Conservation (phyloP, 257 asterid species). For the Penstemon davidsonii region DNA sequence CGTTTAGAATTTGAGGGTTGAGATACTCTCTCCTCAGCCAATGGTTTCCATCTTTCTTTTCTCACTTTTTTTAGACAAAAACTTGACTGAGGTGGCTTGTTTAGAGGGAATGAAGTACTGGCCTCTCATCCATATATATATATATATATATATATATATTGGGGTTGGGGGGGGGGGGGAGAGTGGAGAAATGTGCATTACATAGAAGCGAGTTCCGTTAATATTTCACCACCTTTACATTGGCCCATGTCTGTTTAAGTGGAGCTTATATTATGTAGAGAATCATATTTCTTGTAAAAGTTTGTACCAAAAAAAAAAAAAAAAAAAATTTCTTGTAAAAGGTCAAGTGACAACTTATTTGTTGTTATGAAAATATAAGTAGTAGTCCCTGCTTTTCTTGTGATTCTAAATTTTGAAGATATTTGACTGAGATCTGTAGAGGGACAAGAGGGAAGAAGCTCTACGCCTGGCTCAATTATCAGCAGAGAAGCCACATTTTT, state of each 20-base stretch:
- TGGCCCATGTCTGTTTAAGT: background rate
- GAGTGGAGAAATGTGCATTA: background rate
- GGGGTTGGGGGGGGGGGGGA: background rate
- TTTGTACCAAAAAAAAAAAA: too few species aligned
- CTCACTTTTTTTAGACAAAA: background rate
- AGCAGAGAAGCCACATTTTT: constrained; percentile 98
- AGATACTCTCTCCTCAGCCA: too few species aligned
- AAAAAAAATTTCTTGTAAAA: constrained; percentile 10
- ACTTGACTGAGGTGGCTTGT: background rate
- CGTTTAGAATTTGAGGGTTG: too few species aligned
- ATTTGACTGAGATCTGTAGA: constrained; percentile 50
- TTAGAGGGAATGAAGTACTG: background rate
- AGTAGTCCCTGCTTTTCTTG: constrained; percentile 17
- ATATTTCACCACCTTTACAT: background rate
- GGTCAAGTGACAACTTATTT: background rate
- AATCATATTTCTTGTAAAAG: constrained; percentile 10
- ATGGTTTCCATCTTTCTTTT: too few species aligned
- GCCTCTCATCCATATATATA: too few species aligned
- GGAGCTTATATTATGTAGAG: constrained; percentile 8
- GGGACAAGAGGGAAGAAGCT: constrained; percentile 96
- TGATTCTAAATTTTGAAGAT: constrained; percentile 19
- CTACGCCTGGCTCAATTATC: constrained; percentile 85
- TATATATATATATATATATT: background rate
- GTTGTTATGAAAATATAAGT: too few species aligned
- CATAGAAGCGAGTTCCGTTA: background rate